phyloP scores from a whole-genome alignment of 306 rosid species.

The Luffa aegyptiaca region DNA sequence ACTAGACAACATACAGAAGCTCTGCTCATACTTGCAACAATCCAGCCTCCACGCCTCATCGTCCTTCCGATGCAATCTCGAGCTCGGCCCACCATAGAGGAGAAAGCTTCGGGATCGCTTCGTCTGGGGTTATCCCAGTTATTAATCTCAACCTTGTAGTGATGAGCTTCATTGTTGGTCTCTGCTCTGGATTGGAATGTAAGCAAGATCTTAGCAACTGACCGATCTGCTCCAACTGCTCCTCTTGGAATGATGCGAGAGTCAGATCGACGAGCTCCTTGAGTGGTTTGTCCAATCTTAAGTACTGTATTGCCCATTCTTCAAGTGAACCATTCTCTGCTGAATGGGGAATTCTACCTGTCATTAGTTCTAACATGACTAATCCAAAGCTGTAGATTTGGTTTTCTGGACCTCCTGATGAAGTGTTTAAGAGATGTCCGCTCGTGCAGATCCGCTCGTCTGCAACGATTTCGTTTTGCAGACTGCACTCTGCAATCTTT shows the following conservation, averaged over 20 bases:
- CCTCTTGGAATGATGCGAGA: slow-evolving; percentile 45
- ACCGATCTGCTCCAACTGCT: slow-evolving; percentile 44
- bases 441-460: slow-evolving; percentile 19
- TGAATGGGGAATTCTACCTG: slow-evolving; percentile 67
- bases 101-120: slow-evolving; percentile 66
- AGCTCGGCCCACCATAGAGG: slow-evolving; percentile 99
- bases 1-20: slow-evolving; percentile 7
- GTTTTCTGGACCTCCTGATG: slow-evolving; percentile 33
- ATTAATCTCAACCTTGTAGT: slow-evolving; percentile 49
- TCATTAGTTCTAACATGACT: slow-evolving; percentile 62
- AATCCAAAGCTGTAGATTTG: slow-evolving; percentile 78
- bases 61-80: slow-evolving; percentile 56
- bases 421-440: slow-evolving; percentile 17
- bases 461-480: slow-evolving; percentile 39
- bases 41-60: slow-evolving; percentile 22
- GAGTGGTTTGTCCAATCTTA: slow-evolving; percentile 34
- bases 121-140: slow-evolving; percentile 69
- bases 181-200: slow-evolving; percentile 31
- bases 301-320: slow-evolving; percentile 60
- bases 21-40: slow-evolving; percentile 26
- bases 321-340: slow-evolving; percentile 34
- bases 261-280: slow-evolving; percentile 64
- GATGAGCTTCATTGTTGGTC: slow-evolving; percentile 58
- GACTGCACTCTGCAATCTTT: slow-evolving; percentile 53
- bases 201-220: slow-evolving; percentile 46